phyloP scores from a whole-genome alignment of 495 filamentous ascomycete species.

The Thermothielavioides terrestris region DNA sequence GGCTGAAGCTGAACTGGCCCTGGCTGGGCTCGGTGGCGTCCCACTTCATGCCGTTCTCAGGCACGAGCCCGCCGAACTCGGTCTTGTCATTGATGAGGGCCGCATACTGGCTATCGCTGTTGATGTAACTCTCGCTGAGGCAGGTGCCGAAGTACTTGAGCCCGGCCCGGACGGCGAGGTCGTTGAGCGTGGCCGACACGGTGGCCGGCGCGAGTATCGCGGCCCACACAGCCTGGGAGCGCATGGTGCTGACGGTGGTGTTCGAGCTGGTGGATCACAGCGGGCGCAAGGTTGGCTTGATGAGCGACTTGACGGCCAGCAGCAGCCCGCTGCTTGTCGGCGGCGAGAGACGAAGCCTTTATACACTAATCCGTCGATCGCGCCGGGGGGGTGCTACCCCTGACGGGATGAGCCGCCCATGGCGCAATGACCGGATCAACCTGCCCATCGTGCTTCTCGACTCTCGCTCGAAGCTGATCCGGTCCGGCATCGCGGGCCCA shows the following conservation, averaged over 20 bases:
- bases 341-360: too few species aligned
- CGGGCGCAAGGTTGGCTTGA: too few species aligned
- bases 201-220: slow-evolving; percentile 24
- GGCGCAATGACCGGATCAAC: too few species aligned
- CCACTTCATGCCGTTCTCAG: slow-evolving; percentile 53
- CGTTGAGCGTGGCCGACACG: slow-evolving; percentile 36
- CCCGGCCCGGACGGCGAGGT: slow-evolving; percentile 45
- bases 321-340: too few species aligned
- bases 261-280: too few species aligned
- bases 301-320: too few species aligned
- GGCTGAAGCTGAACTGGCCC: slow-evolving; percentile 41
- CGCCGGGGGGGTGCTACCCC: too few species aligned
- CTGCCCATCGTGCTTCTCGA: not conserved
- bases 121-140: slow-evolving; percentile 45
- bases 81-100: slow-evolving; percentile 37
- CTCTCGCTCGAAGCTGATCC: not conserved
- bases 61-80: slow-evolving; percentile 53
- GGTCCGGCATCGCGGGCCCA: not conserved
- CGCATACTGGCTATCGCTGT: slow-evolving; percentile 42
- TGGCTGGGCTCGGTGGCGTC: slow-evolving; percentile 32
- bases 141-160: slow-evolving; percentile 52
- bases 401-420: too few species aligned
- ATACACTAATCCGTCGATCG: too few species aligned
- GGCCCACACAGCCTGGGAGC: slow-evolving; percentile 14
- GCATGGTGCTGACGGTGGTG: slow-evolving; percentile 17